Evolutionary conservation across 495 filamentous ascomycete genomes (phyloP).

Genomic region (Hypomontagnella submonticulosa): DNA sequence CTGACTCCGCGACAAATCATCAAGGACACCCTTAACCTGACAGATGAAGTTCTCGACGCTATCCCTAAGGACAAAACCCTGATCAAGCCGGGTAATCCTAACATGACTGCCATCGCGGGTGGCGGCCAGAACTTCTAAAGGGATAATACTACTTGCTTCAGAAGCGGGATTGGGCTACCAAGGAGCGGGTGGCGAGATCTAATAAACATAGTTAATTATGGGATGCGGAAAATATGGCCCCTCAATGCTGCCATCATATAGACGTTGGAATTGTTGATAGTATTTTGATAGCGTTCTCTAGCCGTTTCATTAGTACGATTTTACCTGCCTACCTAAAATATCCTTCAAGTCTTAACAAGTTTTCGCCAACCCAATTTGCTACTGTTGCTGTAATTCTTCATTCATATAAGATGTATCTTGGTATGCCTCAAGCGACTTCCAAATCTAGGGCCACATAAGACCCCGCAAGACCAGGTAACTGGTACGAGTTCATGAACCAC

Average conservation of each 20-base stretch:
- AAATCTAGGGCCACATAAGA: background rate
- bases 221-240: background rate
- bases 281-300: slow-evolving; percentile 10
- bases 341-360: too few species aligned
- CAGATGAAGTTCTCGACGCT: slow-evolving; percentile 61
- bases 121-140: slow-evolving; percentile 21
- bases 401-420: background rate
- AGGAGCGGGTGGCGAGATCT: background rate
- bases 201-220: slow-evolving; percentile 3
- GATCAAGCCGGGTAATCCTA: slow-evolving; percentile 61
- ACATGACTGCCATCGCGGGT: slow-evolving; percentile 48
- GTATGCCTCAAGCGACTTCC: too few species aligned
- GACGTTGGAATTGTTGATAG: slow-evolving; percentile 13
- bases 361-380: too few species aligned
- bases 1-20: slow-evolving; percentile 73
- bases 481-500: background rate
- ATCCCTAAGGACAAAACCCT: slow-evolving; percentile 72
- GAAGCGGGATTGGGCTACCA: background rate
- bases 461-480: background rate
- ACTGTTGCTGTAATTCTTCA: too few species aligned
- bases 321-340: background rate
- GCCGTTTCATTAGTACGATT: background rate
- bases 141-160: too few species aligned
- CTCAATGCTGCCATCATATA: slow-evolving; percentile 3
- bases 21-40: slow-evolving; percentile 69